Conservation (phyloP, 2,329 filamentous ascomycete genomes). For the Fragosphaeria purpurea region DNA sequence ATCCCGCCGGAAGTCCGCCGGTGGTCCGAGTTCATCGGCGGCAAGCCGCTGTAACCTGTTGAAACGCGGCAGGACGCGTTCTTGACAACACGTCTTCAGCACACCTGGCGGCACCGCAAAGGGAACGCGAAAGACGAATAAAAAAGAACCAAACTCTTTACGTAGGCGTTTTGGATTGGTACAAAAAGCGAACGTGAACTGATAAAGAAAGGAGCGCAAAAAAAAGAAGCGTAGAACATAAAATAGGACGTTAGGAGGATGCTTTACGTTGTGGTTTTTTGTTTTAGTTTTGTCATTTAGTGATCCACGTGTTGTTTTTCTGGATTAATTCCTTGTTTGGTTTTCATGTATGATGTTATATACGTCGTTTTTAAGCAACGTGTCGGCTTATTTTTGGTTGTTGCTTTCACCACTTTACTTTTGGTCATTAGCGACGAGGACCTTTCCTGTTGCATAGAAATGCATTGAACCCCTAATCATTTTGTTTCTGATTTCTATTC, state of each 20-base stretch:
- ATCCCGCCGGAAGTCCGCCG: slow-evolving; percentile 84
- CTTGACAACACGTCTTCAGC: no score
- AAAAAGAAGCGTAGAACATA: not conserved
- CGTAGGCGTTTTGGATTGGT: no score
- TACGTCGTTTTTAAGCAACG: no score
- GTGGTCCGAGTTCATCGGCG: slow-evolving; percentile 93
- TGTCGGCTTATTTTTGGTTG: no score
- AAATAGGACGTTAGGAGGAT: not conserved
- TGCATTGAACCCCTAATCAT: no score
- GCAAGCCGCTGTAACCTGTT: slow-evolving; percentile 58
- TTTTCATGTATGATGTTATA: no score
- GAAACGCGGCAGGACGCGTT: no score
- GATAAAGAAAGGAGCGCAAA: slow-evolving; percentile 1
- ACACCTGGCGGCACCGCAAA: not conserved
- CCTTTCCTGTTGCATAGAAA: no score
- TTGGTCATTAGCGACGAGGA: no score
- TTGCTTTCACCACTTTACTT: no score
- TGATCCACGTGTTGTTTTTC: not conserved
- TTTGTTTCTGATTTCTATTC: no score
- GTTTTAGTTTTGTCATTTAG: not conserved
- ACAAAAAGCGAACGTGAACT: slow-evolving; percentile 1
- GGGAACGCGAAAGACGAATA: not conserved
- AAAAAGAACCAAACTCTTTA: not conserved
- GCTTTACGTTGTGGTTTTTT: not conserved
- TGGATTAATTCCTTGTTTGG: not conserved